Conservation (phyloP, 331 rosid species). For the Phaseolus coccineus region DNA sequence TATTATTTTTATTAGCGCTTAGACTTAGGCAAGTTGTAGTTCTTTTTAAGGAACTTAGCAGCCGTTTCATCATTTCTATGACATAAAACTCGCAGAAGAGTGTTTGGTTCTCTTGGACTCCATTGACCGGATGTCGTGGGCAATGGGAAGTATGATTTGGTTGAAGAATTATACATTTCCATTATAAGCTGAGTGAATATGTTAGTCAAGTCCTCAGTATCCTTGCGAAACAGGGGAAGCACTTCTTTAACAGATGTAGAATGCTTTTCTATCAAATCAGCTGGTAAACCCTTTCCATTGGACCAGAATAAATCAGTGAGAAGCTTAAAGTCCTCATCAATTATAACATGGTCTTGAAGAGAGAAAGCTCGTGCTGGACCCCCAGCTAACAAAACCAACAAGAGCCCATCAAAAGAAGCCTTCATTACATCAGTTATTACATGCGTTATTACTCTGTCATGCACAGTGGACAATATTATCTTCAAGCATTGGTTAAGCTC, state of each 20-base stretch:
- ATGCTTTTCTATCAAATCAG: constrained; percentile 66
- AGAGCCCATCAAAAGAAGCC: constrained; percentile 83
- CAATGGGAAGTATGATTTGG: constrained; percentile 67
- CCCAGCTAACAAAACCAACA: constrained; percentile 87
- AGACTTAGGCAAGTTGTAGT: constrained; percentile 71
- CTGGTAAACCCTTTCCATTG: constrained; percentile 82
- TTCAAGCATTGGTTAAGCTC: constrained; percentile 70
- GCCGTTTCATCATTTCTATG: constrained; percentile 73
- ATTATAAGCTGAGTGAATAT: constrained; percentile 57
- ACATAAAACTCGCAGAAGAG: constrained; percentile 80
- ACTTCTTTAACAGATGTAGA: constrained; percentile 65
- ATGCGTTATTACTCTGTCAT: constrained; percentile 74
- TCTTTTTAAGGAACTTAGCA: constrained; percentile 78
- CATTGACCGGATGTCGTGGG: constrained; percentile 79
- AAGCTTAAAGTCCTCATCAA: constrained; percentile 76
- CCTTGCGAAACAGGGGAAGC: constrained; percentile 67
- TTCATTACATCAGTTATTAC: constrained; percentile 77
- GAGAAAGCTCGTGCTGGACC: constrained; percentile 84
- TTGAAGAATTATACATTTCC: constrained; percentile 65
- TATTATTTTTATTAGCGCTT: neutral
- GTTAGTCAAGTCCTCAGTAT: constrained; percentile 66
- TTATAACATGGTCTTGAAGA: constrained; percentile 65
- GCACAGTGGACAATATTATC: constrained; percentile 66
- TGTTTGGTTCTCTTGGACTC: constrained; percentile 80
- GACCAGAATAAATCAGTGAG: constrained; percentile 84